A percentile compares a stretch with the other conserved stretches of the same genome.
These are phyloP conservation scores for Lactuca saligna DNA, from an alignment of 129 eudicot genomes.

Conservation along the genomic window DNA sequence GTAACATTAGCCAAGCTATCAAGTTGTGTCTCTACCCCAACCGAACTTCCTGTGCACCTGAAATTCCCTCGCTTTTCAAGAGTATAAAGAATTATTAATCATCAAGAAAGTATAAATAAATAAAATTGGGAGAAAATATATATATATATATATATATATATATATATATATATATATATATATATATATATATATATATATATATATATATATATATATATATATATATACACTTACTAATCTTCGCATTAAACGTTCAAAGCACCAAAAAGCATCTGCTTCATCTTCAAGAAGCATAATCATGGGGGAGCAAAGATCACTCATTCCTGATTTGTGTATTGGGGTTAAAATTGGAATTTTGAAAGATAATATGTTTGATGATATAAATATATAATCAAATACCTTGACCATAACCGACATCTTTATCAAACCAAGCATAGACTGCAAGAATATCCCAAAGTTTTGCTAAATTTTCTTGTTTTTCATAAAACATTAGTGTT, in stretches of 20 bases:
- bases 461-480: conserved; percentile 83
- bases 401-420: conserved; percentile 98
- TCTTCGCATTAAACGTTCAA: conserved; percentile 95
- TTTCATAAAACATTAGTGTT: conserved; percentile 75
- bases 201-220: too few relatives aligned
- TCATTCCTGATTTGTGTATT: conserved; percentile 74
- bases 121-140: not conserved
- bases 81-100: conserved; percentile 2
- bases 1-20: conserved; percentile 60
- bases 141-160: not conserved
- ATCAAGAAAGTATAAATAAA: not conserved
- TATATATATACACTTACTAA: conserved; percentile 49
- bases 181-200: too few relatives aligned
- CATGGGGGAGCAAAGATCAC: conserved; percentile 98
- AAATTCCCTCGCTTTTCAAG: conserved; percentile 76
- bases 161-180: too few relatives aligned
- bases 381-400: conserved; percentile 6
- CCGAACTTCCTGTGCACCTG: conserved; percentile 69
- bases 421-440: conserved; percentile 92
- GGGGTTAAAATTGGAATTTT: conserved; percentile 23
- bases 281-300: conserved; percentile 87
- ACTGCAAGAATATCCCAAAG: conserved; percentile 97
- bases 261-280: conserved; percentile 99
- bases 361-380: not conserved
- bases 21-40: conserved; percentile 77